phyloP scores from a whole-genome alignment of 2,329 filamentous ascomycete genomes.

The Huntiella moniliformis region DNA sequence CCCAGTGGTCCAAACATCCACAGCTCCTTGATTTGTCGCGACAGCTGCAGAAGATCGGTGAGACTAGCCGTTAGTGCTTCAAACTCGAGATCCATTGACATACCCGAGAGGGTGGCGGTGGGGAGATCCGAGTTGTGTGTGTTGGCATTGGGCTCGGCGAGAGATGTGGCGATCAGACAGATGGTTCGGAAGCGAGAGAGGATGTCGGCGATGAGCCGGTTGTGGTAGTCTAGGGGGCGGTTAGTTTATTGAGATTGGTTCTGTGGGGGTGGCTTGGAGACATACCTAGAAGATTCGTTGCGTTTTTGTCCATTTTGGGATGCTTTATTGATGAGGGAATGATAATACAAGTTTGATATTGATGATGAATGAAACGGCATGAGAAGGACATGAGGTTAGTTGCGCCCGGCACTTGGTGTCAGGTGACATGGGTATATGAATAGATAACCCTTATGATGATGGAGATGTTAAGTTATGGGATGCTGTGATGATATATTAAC shows the following conservation, averaged over 20 bases:
- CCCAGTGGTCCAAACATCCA: constrained; percentile 27
- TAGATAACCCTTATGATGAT: neutral
- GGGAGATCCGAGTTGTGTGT: constrained; percentile 24
- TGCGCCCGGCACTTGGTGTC: neutral
- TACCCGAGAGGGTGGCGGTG: constrained; percentile 24
- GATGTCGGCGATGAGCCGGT: constrained; percentile 26
- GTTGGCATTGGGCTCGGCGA: constrained; percentile 18
- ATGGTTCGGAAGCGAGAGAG: constrained; percentile 26
- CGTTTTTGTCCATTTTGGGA: constrained; percentile 8
- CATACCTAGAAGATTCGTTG: constrained; percentile 22
- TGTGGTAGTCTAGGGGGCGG: constrained; percentile 23
- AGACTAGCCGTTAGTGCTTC: constrained; percentile 25
- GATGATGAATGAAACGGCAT: neutral
- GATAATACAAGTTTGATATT: neutral
- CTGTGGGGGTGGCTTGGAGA: neutral
- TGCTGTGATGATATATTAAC: too few relatives aligned
- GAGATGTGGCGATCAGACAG: constrained; percentile 23
- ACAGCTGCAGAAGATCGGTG: constrained; percentile 26
- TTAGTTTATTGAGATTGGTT: neutral
- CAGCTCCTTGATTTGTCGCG: constrained; percentile 27
- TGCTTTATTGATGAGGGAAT: neutral
- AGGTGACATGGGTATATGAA: neutral
- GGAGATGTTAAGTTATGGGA: neutral
- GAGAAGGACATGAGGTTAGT: neutral
- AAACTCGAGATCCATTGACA: constrained; percentile 28